Percentiles rank a stretch among this genome's conserved stretches.
These are phyloP conservation scores for Echinosphaeria canescens DNA, from an alignment of 2,329 filamentous ascomycete genomes.

Conservation along the genomic window DNA sequence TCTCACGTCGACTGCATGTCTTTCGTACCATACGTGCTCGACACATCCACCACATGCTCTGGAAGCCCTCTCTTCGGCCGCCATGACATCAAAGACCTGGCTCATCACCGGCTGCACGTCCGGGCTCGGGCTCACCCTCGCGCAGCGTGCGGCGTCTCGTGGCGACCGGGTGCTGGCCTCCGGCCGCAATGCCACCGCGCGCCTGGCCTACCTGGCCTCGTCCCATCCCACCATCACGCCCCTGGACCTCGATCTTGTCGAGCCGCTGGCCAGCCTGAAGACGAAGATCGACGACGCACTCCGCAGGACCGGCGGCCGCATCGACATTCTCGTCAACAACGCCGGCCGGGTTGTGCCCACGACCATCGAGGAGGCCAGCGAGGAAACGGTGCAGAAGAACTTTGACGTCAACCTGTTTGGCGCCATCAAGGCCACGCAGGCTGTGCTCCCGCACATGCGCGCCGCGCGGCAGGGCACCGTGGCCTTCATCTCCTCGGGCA, in stretches of 20 bases:
- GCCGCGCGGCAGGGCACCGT: conserved; percentile 4
- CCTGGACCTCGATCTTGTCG: conserved; percentile 3
- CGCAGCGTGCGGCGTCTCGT: conserved; percentile 2
- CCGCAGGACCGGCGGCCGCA: conserved; percentile 4
- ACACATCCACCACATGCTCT: too few species aligned
- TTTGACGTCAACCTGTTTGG: conserved; percentile 7
- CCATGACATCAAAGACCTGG: conserved; percentile 3
- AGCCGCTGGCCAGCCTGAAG: conserved; percentile 1
- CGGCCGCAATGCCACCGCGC: conserved; percentile 3
- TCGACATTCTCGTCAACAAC: conserved; percentile 7
- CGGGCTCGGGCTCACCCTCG: conserved; percentile 4
- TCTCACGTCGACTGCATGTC: too few species aligned
- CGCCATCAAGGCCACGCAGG: conserved; percentile 6
- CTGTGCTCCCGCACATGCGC: conserved; percentile 6
- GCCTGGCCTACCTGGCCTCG: conserved; percentile 1
- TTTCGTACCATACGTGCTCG: too few species aligned
- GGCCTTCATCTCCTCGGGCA: conserved; percentile 6
- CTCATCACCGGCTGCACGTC: conserved; percentile 7
- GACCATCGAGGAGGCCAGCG: conserved; percentile 3
- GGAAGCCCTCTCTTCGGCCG: too few species aligned
- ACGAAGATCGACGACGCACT: conserved; percentile 2
- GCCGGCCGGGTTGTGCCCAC: conserved; percentile 3
- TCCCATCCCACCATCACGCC: conserved; percentile 1
- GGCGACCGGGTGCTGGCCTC: conserved; percentile 7
- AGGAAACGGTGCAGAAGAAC: conserved; percentile 2